A percentile compares a stretch with the other conserved stretches of the same genome.
Conservation (phyloP, 2,329 filamentous ascomycete genomes). For the Purpureocillium takamizusanense region DNA sequence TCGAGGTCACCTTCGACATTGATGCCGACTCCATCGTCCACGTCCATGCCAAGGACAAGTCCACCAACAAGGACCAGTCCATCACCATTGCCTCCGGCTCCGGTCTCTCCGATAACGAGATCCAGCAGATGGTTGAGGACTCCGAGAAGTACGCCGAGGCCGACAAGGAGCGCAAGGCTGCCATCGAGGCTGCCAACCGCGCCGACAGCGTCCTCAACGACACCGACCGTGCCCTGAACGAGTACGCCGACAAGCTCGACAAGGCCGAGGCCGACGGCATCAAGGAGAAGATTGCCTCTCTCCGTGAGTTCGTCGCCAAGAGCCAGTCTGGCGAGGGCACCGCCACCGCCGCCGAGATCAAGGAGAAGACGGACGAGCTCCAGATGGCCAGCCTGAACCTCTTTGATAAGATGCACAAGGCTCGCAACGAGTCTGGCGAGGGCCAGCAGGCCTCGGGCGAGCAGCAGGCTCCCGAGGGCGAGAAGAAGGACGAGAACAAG, state of each 20-base stretch:
- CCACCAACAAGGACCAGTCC: constrained; percentile 98
- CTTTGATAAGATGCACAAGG: constrained; percentile 99
- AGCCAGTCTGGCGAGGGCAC: constrained; percentile 86
- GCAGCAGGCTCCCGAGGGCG: constrained; percentile 50
- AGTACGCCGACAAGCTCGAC: constrained; percentile 92
- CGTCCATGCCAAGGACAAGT: constrained; percentile 98
- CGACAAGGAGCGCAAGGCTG: constrained; percentile 92
- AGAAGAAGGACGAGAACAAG: constrained; percentile 72
- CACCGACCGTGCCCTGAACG: constrained; percentile 96
- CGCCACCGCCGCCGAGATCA: constrained; percentile 84
- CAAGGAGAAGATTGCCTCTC: constrained; percentile 80
- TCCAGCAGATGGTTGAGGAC: constrained; percentile 94
- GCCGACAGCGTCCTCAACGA: constrained; percentile 95
- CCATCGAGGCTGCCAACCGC: constrained; percentile 95
- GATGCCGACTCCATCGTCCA: constrained; percentile 97
- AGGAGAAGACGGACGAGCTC: constrained; percentile 97
- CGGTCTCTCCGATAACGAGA: constrained; percentile 89
- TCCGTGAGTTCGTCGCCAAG: constrained; percentile 88
- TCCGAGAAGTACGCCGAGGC: constrained; percentile 92
- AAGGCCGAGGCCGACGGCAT: constrained; percentile 91
- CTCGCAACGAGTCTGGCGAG: constrained; percentile 57
- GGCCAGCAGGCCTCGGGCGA: constrained; percentile 40
- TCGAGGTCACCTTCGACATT: constrained; percentile 98
- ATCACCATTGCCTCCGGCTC: constrained; percentile 98
- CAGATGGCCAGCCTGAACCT: constrained; percentile 92